Base-by-base conservation (phyloP, 441 rosid species). In the Jatropha multifida region DNA sequence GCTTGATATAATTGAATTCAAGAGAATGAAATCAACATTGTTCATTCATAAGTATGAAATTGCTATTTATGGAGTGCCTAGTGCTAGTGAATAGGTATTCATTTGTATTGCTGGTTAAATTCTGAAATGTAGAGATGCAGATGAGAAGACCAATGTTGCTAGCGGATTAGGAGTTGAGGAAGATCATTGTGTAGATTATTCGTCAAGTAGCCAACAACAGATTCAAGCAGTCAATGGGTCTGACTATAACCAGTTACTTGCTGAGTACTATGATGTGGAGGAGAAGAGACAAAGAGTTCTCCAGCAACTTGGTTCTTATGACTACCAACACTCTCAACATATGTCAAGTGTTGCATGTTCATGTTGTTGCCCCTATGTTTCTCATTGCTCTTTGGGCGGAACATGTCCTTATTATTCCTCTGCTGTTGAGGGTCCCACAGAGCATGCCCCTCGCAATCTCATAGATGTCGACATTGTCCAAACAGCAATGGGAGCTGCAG, bases 211-310 rank as follows among this genome's bases (percentile, higher is more conserved):
- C 74, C 41, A 66, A 58, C 41, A 66, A 58, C 75, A 72, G 0
- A 44, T 12, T 66, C 78, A 76, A 55, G 75, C 77, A 2, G 69
- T 54, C 15, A 55, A 58, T 48, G 82, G 40, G 52, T 66, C 59
- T 81, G 86, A 80, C 59, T 86, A 86, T 79, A 86, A 88, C 71
- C 80, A 76, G 77, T 77, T 88, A 58, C 85, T 90, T 15, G 70
- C 27, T 38, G 81, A 87, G 79, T 90, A 90, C 79, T 85, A 88
- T 76, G 92, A 87, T 75, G 71, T 90, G 12, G 94, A 90, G 79
- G 91, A 86, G 74, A 85, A 85, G 86, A 86, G 86, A 78, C 88
- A 85, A 77, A 66, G 37, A 76, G 71, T 90, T 78, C 74, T 88
- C 73, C 82, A 86, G 60, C 89, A 81, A 70, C 73, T 61, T 68